Evolutionary conservation across 257 asterid genomes (phyloP), one percentile per base, ranked within the genome.

Genomic region (Osmanthus fragrans): DNA sequence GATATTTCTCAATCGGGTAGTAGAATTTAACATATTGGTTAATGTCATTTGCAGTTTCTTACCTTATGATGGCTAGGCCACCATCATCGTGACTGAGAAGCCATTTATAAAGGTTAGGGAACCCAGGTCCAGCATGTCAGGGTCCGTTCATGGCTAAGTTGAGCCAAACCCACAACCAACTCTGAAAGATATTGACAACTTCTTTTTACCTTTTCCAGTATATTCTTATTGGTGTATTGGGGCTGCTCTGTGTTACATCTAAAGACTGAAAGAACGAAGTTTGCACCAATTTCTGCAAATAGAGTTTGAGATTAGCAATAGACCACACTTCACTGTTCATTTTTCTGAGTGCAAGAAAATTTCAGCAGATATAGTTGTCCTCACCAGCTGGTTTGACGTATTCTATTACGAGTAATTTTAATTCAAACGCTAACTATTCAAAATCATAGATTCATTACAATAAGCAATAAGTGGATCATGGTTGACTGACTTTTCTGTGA

Each of bases 11-110:
- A 0, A 37, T 42, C 15, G 1, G 13, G 25, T 4, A 13, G 45
- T 23, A 36, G 34, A 7, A 25, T 19, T 45, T 72, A 66, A 78
- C 49, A 34, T 25, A 4, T 77, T 80, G 6, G 7, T 30, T 51
- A 15, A 33, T 74, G 19, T 27, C 37, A 71, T 74, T 75, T 81
- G 76, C 96, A 91, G 97, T 69, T 86, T 86, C 84, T 77, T 91
- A 70, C 96, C 93, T 49, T 87, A 89, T 70, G 85, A 83, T 65
- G 97, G 97, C n/a, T 92, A 86, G 86, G 86, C 85, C 70, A 92
- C 97, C 76, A 89, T 92, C 65, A 78, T 92, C 45, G 84, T 92
- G 91, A 89, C 91, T 33, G 97, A 91, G 23, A 85, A 86, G 54
- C 97, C 97, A 58, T 47, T 85, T 51, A 81, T 92, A 64, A 92